Conservation (phyloP, 2,329 filamentous ascomycete species). For the Taxawa tesnikishii region DNA sequence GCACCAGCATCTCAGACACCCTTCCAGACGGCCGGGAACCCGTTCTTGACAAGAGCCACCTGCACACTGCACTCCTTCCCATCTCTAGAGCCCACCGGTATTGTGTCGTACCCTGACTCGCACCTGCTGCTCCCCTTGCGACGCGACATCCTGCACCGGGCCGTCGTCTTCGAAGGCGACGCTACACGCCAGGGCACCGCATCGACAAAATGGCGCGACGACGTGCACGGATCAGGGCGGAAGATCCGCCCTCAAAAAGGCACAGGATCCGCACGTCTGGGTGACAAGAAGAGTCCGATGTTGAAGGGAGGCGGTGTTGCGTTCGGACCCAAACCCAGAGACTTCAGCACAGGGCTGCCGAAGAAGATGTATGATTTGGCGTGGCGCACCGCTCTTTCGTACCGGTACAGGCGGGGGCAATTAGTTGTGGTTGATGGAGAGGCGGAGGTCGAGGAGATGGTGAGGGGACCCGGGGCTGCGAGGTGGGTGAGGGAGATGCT, state of each 20-base stretch:
- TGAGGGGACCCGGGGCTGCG: slow-evolving; percentile 6
- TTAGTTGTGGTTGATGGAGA: slow-evolving; percentile 72
- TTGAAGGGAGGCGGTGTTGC: slow-evolving; percentile 74
- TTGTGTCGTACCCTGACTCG: slow-evolving; percentile 66
- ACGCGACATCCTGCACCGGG: slow-evolving; percentile 83
- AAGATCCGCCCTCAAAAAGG: slow-evolving; percentile 88
- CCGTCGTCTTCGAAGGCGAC: slow-evolving; percentile 87
- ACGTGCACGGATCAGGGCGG: slow-evolving; percentile 70
- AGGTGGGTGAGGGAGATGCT: slow-evolving; percentile 58
- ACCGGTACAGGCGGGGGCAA: slow-evolving; percentile 79
- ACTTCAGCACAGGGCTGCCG: slow-evolving; percentile 75
- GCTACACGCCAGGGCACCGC: slow-evolving; percentile 78
- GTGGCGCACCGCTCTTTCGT: slow-evolving; percentile 86
- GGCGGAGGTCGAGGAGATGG: slow-evolving; percentile 51
- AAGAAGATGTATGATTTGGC: slow-evolving; percentile 90
- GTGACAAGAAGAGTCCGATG: slow-evolving; percentile 71
- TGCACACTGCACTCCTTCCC: slow-evolving; percentile 88
- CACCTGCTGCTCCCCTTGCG: slow-evolving; percentile 81
- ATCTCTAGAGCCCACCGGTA: slow-evolving; percentile 66
- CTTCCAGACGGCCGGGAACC: slow-evolving; percentile 15
- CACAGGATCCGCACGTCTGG: slow-evolving; percentile 63
- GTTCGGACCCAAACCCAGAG: slow-evolving; percentile 81
- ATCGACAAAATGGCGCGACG: slow-evolving; percentile 64
- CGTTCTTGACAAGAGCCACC: slow-evolving; percentile 51
- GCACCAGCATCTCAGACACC: slow-evolving; percentile 12